Base-by-base conservation (phyloP, 2,329 filamentous ascomycete species). In the Dactylellina haptotyla region DNA sequence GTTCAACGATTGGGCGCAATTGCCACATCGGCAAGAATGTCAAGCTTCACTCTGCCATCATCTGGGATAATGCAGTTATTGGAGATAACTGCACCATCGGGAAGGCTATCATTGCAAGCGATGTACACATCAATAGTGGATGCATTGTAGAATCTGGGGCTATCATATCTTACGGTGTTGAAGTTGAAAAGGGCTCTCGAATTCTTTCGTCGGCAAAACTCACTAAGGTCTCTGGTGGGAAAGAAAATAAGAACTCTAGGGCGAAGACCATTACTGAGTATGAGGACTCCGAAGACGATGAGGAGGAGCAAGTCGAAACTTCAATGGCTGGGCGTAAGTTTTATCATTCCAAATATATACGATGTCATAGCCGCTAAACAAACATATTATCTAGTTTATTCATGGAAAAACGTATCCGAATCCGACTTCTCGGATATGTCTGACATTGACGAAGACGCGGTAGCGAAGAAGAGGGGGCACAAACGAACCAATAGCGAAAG, bases 21-120 rank as follows among this genome's bases (percentile, higher is more conserved):
- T 98, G 94, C 81, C 88, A 88, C 76, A 95, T 99, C 76, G 95
- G 95, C 4, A 89, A 87, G 76, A 91, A 95, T 76, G 93, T 95
- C 26, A 86, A 84, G 37, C 87, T 99, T 73, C 86, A 90, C 51
- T 86, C 92, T 76, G 90, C 91, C 20, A 94, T 92, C 77, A 87
- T 99, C 75, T 98, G 94, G 93, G 92, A 97, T 77, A 87, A 93
- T 77, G 88, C 88, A 0, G 86, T 86, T 3, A 87, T 99, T 76
- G 90, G 88, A 0, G 92, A 97, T 78, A 89, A 88, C 18, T 85
- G 89, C 14, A 85, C 85, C 23, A 83, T 99, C 51, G 84, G 86
- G 6, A 86, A 88, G 76, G 89, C 92, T 1, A 87, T 99, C 43
- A 83, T 99, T 61, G 95, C 91, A 3, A 88, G 89, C 77, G 87